These are phyloP conservation scores for Lasiodiplodia sp. DNA, from an alignment of 2,329 filamentous ascomycete species.

Conservation along the genomic window DNA sequence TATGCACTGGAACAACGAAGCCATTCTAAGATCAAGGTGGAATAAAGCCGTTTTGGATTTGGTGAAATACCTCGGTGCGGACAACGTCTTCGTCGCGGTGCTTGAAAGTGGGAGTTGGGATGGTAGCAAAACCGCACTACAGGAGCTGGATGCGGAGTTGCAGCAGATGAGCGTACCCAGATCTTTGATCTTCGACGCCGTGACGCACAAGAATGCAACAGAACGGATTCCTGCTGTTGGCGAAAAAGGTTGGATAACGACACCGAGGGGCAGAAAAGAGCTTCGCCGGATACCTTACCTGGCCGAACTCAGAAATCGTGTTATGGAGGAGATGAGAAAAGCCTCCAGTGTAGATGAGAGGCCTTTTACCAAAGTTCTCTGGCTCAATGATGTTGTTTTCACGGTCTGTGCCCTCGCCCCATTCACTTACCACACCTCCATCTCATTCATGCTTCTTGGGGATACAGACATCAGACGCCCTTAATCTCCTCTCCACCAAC, in stretches of 20 bases:
- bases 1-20: constrained; percentile 73
- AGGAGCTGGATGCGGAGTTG: constrained; percentile 63
- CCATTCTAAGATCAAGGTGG: constrained; percentile 68
- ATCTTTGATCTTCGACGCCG: constrained; percentile 64
- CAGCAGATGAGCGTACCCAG: constrained; percentile 60
- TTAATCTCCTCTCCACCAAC: constrained; percentile 64
- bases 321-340: constrained; percentile 64
- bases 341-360: constrained; percentile 37
- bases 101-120: constrained; percentile 75
- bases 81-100: constrained; percentile 73
- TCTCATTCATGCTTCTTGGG: constrained; percentile 42
- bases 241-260: constrained; percentile 69
- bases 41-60: constrained; percentile 66
- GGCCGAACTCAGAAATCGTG: constrained; percentile 68
- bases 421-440: not conserved
- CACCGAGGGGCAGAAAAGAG: constrained; percentile 59
- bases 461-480: constrained; percentile 61
- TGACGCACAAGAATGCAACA: constrained; percentile 64
- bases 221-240: constrained; percentile 29
- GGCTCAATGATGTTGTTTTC: constrained; percentile 70
- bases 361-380: constrained; percentile 65
- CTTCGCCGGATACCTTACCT: constrained; percentile 74
- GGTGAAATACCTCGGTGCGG: constrained; percentile 62
- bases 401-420: constrained; percentile 50
- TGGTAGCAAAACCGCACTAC: constrained; percentile 69